Conservation (phyloP, 2,329 filamentous ascomycete species). For the Nemania serpens region DNA sequence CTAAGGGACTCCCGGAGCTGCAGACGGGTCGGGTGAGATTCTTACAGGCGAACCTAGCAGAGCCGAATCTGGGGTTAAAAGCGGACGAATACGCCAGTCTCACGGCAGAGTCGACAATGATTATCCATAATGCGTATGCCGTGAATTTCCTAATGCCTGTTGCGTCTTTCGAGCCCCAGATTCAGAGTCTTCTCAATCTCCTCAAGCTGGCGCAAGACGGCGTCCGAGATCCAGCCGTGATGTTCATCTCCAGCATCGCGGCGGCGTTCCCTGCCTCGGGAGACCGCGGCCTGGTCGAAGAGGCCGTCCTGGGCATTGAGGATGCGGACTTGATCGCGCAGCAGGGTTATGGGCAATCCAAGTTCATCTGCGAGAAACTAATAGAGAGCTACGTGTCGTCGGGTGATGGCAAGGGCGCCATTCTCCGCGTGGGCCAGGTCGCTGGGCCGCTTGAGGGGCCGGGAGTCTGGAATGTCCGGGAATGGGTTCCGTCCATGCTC, state of each 20-base stretch:
- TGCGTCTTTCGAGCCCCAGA: constrained; percentile 31
- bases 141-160: constrained; percentile 37
- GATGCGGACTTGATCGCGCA: constrained; percentile 22
- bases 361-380: constrained; percentile 39
- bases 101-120: constrained; percentile 24
- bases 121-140: constrained; percentile 37
- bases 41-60: constrained; percentile 28
- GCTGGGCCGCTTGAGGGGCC: constrained; percentile 32
- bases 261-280: constrained; percentile 28
- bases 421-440: constrained; percentile 41
- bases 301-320: constrained; percentile 30
- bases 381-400: constrained; percentile 30
- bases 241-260: constrained; percentile 39
- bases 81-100: constrained; percentile 27
- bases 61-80: constrained; percentile 30
- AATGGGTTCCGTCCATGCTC: constrained; percentile 39
- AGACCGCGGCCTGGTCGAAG: constrained; percentile 24
- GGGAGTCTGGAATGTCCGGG: constrained; percentile 37
- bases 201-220: constrained; percentile 29
- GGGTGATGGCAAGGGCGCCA: constrained; percentile 24
- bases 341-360: constrained; percentile 39
- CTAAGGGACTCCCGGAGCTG: constrained; percentile 16
- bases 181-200: constrained; percentile 29
- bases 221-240: constrained; percentile 16
- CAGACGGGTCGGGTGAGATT: constrained; percentile 30